Percentiles rank a stretch among this genome's conserved stretches.
Conservation (phyloP, 805 yeast species). For the Vanderwaltozyma verrucispora region DNA sequence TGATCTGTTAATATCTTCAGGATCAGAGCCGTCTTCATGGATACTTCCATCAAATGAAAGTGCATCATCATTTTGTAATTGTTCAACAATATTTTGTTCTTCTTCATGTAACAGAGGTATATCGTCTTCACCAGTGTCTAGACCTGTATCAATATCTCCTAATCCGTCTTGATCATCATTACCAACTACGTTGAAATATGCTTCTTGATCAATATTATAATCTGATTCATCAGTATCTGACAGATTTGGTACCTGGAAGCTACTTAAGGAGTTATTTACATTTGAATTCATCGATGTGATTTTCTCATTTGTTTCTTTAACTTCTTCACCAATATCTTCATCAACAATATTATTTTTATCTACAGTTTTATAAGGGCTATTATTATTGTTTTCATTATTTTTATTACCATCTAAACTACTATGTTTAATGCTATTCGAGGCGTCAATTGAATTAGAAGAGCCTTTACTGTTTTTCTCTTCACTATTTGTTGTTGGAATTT, state of each 20-base stretch:
- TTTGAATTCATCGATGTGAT: conserved; percentile 15
- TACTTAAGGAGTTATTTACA: conserved; percentile 12
- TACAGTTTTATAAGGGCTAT: conserved; percentile 4
- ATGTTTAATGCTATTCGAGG: conserved; percentile 29
- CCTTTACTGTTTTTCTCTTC: no score
- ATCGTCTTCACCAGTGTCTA: conserved; percentile 27
- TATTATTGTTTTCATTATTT: conserved; percentile 29
- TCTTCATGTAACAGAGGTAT: conserved; percentile 25
- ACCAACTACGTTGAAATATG: conserved; percentile 22
- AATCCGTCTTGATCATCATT: conserved; percentile 15
- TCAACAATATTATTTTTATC: conserved; percentile 33
- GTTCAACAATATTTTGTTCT: conserved; percentile 24
- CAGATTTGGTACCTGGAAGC: conserved; percentile 22
- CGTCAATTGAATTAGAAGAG: no score
- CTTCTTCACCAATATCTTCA: conserved; percentile 52
- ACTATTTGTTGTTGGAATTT: not conserved
- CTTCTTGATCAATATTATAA: conserved; percentile 26
- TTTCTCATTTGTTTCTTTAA: conserved; percentile 28
- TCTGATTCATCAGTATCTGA: conserved; percentile 29
- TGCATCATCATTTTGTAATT: conserved; percentile 24
- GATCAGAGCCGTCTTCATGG: conserved; percentile 26
- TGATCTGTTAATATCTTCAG: conserved; percentile 13
- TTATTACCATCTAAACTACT: conserved; percentile 34
- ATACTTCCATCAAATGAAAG: conserved; percentile 27
- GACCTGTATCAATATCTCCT: conserved; percentile 25